Conservation (phyloP, 169 alveolate genomes). For the Plasmodium fragile region DNA sequence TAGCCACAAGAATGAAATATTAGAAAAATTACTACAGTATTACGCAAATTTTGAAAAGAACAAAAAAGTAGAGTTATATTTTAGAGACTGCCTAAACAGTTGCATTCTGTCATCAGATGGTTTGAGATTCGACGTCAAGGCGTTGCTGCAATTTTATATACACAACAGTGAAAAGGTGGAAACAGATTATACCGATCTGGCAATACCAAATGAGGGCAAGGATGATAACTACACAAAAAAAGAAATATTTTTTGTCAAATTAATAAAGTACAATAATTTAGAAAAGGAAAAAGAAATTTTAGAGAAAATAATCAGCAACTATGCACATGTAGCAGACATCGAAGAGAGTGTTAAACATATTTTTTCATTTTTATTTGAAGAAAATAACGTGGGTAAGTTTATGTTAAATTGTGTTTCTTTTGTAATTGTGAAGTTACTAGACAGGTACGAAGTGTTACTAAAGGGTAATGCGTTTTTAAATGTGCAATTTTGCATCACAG, state of each 20-base stretch:
- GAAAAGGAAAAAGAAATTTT: conserved; percentile 30
- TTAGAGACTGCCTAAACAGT: conserved; percentile 45
- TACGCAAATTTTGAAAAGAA: conserved; percentile 22
- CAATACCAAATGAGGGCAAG: conserved; percentile 1
- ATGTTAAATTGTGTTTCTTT: conserved; percentile 17
- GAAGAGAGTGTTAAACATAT: conserved; percentile 27
- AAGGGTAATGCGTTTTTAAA: conserved; percentile 13
- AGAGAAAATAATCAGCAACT: conserved; percentile 42
- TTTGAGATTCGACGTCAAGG: neutral
- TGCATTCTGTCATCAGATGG: conserved; percentile 14
- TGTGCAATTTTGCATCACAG: conserved; percentile 9
- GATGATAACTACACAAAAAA: conserved; percentile 23
- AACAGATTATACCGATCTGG: conserved; percentile 26
- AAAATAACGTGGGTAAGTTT: neutral
- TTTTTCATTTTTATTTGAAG: neutral
- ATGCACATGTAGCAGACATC: conserved; percentile 3
- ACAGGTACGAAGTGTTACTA: conserved; percentile 15
- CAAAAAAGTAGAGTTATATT: conserved; percentile 38
- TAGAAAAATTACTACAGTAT: neutral
- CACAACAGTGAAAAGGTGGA: conserved; percentile 36
- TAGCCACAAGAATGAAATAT: neutral
- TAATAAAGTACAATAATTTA: conserved; percentile 27
- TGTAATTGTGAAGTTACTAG: conserved; percentile 45
- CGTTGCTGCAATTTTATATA: conserved; percentile 25
- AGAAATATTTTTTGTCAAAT: conserved; percentile 45